Evolutionary conservation across 306 rosid species (phyloP), one percentile per base, ranked within the genome.

Genomic region (Phaseolus lunatus): DNA sequence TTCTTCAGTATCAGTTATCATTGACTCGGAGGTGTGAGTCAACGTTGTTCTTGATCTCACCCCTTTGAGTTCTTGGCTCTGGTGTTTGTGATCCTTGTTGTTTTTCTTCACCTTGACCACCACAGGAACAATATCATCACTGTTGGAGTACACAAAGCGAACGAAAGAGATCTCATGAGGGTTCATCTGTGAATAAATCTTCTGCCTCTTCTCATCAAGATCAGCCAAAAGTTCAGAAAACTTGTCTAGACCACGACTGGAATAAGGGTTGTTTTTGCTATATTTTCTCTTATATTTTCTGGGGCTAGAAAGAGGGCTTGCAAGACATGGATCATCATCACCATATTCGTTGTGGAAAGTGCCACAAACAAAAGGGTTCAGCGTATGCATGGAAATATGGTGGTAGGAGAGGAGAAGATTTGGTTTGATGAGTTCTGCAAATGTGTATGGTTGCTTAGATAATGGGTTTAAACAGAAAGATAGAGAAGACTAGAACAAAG

Each of bases 171-270:
- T 84, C 33, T 93, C 88, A 62, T 87, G 86, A 0, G 92, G 84
- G 53, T 73, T 88, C 41, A 58, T 81, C 67, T 86, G 84, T 3
- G 93, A 89, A 74, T 91, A 93, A 54, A 96, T 87, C 78, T 77
- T 78, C 75, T 87, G 89, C 80, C 94, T 86, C 65, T 86, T 93
- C 72, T 86, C 90, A 56, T 93, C 91, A 4, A 96, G 96, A 84
- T 93, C 98, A 18, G 91, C 84, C 33, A 96, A 24, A 29, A 93
- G 97, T 4, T 78, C 88, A 49, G 98, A 93, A 77, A 96, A 96
- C 53, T 91, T 89, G 54, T 96, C 99, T 1, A 93, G 87, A 59
- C 99, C 99, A 48, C 94, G 89, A 9, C 66, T 79, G 18, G 99
- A 82, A 56, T 89, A 96, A 0, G 99, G 99, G 76, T 96, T 45